phyloP scores from a whole-genome alignment of 805 yeast species.

The Ogataea corticis region DNA sequence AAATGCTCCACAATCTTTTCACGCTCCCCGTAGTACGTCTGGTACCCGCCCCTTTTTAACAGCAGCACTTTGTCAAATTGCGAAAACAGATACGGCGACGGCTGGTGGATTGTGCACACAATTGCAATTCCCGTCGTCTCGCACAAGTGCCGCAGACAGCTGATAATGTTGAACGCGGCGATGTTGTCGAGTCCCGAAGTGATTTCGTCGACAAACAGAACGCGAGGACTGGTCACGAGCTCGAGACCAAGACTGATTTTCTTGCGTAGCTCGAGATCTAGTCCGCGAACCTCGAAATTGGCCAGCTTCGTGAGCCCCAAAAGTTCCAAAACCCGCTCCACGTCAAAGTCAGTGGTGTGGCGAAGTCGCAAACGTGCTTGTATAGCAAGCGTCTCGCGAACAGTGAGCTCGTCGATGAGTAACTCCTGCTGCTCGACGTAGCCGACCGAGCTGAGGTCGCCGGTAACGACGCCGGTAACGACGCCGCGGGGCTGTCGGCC shows the following conservation, averaged over 20 bases:
- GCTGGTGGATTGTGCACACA: conserved; percentile 58
- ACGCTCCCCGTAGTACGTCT: conserved; percentile 44
- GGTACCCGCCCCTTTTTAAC: conserved; percentile 51
- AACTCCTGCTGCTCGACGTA: conserved; percentile 57
- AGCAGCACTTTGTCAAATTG: conserved; percentile 48
- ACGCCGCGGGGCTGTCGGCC: conserved; percentile 49
- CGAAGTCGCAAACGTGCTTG: conserved; percentile 3
- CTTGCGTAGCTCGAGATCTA: conserved; percentile 44
- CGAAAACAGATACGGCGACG: conserved; percentile 50
- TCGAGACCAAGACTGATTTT: conserved; percentile 48
- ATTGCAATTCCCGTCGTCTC: conserved; percentile 49
- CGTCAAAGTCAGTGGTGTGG: too few species aligned
- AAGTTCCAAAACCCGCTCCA: too few species aligned
- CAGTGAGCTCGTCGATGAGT: conserved; percentile 46
- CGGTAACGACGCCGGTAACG: conserved; percentile 34
- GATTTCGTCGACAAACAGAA: conserved; percentile 52
- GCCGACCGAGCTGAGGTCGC: conserved; percentile 47
- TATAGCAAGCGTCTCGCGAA: conserved; percentile 44
- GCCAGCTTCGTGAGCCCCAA: too few species aligned
- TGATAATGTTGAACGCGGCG: conserved; percentile 53
- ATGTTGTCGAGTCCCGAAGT: conserved; percentile 55
- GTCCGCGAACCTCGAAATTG: conserved; percentile 43
- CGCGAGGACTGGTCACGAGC: conserved; percentile 47
- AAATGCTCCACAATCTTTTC: conserved; percentile 38
- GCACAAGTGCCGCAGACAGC: conserved; percentile 44